Conservation (phyloP, 495 filamentous ascomycete species). For the Astrothelium subdiscretum region DNA sequence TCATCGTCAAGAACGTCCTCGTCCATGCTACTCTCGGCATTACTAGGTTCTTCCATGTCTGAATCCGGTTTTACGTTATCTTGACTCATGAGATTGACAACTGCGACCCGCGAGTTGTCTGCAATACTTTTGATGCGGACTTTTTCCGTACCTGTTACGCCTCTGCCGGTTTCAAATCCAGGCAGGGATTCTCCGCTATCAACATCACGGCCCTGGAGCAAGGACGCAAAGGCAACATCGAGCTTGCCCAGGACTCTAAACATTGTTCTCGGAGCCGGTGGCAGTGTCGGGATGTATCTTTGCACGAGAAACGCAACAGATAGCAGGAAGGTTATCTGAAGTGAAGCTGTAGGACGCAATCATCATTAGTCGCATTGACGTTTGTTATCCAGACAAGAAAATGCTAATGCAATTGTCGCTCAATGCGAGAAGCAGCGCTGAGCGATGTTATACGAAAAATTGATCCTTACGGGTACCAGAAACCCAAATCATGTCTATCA, state of each 20-base stretch:
- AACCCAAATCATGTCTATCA: constrained; percentile 72
- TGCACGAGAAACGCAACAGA: constrained; percentile 59
- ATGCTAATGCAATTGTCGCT: background rate
- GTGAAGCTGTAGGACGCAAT: constrained; percentile 42
- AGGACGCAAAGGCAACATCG: constrained; percentile 61
- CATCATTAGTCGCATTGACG: background rate
- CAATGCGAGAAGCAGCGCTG: background rate
- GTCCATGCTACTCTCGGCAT: constrained; percentile 26
- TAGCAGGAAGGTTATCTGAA: constrained; percentile 77
- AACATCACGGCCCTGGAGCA: constrained; percentile 55
- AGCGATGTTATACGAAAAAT: background rate
- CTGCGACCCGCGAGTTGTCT: constrained; percentile 52
- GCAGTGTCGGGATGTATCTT: constrained; percentile 53
- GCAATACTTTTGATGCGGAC: constrained; percentile 70
- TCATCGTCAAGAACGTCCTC: constrained; percentile 31
- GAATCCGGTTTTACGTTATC: constrained; percentile 25
- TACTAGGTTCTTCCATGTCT: constrained; percentile 21
- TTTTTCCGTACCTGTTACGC: constrained; percentile 55
- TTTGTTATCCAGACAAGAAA: background rate
- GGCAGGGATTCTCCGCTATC: constrained; percentile 53
- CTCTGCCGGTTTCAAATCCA: constrained; percentile 42
- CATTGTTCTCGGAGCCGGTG: constrained; percentile 50
- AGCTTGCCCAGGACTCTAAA: constrained; percentile 63
- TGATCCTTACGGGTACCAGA: constrained; percentile 60
- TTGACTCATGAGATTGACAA: constrained; percentile 49